Base-by-base conservation (phyloP, 2,329 filamentous ascomycete species). In the Parastagonospora nodorum region DNA sequence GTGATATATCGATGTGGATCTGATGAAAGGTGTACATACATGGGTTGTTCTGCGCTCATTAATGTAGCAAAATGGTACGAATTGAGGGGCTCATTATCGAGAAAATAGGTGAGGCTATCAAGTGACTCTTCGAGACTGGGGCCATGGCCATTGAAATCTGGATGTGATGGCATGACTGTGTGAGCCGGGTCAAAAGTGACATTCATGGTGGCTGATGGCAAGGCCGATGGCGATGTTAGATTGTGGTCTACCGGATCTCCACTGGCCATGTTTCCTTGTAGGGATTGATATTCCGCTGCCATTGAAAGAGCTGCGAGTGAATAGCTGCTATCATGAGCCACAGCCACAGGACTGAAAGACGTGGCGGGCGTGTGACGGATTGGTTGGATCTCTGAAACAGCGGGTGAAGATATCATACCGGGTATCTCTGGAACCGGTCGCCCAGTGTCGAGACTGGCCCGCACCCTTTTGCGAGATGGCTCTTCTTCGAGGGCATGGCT, bases 271-370 rank as follows among this genome's bases (percentile, higher is more conserved):
- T 50, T 57, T 12, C 65, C 61, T n/a, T 74, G 68, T 33, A 73
- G 59, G n/a, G 71, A 64, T 41, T 72, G 72, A 53, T 75, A 74
- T 48, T 76, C 74, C 9, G 74, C 74, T 36, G 73, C 74, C 69
- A 76, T 75, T 8, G 74, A 74, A 8, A 76, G 62, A 1, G 74
- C 72, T 14, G 72, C 68, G 32, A 77, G 67, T 12, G 73, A 73
- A 35, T 61, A 69, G 15, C 66, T 64, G 28, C 72, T 67, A 29
- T 67, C 62, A 7, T 66, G 63, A 9, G 48, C 45, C 27, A 57
- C 53, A 19, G 39, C 47, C 29, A 59, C 43, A 5, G 61, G 55
- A 1, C 48, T 60, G 27, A 57, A 51, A n/a, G 60, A 46, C 14
- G 49, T 52, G 8, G 58, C 44, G 9, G 62, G 50, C 15, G 53